phyloP scores from a whole-genome alignment of 2,329 filamentous ascomycete species.

The Dactylonectria macrodidyma region DNA sequence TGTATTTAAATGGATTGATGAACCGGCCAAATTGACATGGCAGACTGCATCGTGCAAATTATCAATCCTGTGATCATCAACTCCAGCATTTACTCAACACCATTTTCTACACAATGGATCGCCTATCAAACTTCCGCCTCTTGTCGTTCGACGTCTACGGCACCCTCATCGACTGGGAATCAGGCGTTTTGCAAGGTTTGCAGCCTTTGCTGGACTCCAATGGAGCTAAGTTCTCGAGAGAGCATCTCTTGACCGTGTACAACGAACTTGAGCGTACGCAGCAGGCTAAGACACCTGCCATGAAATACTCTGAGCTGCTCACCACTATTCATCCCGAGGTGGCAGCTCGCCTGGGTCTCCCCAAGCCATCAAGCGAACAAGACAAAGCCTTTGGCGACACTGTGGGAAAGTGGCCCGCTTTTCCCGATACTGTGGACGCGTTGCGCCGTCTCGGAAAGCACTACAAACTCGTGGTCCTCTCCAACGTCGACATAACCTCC shows the following conservation, averaged over 20 bases:
- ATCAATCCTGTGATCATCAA: no score
- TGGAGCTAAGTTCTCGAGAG: conserved; percentile 49
- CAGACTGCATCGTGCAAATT: no score
- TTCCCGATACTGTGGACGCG: conserved; percentile 71
- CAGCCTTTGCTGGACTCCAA: conserved; percentile 60
- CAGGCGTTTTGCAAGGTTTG: conserved; percentile 72
- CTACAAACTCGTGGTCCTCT: conserved; percentile 72
- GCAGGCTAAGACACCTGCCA: conserved; percentile 68
- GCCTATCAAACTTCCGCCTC: conserved; percentile 50
- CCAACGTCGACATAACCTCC: conserved; percentile 69
- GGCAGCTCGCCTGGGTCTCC: conserved; percentile 59
- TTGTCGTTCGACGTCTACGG: conserved; percentile 87
- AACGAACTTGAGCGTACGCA: conserved; percentile 64
- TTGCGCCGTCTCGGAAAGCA: conserved; percentile 63
- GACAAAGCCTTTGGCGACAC: conserved; percentile 66
- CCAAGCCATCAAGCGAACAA: conserved; percentile 54
- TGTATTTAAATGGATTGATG: neutral
- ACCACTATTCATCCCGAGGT: conserved; percentile 62
- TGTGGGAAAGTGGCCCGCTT: conserved; percentile 70
- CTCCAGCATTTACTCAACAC: no score
- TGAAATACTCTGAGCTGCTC: conserved; percentile 74
- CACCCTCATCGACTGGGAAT: conserved; percentile 85
- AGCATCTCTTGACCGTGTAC: conserved; percentile 58
- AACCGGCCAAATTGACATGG: no score
- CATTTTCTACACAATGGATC: conserved; percentile 30